Evolutionary conservation across 2,329 filamentous ascomycete species (phyloP).

Genomic region (Didymella glomerata): DNA sequence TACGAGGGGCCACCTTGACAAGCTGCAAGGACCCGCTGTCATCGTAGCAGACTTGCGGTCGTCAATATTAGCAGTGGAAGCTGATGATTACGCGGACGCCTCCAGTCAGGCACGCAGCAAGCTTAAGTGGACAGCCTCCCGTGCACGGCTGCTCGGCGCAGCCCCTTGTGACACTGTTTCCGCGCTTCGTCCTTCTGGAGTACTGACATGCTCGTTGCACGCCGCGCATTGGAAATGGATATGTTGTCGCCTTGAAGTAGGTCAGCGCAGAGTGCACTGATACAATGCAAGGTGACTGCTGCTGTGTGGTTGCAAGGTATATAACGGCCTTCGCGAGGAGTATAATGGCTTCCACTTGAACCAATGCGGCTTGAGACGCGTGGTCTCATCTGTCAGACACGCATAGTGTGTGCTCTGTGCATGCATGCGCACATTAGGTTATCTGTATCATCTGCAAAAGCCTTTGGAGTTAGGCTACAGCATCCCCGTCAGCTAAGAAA

Average conservation of each 20-base stretch:
- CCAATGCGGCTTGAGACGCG: neutral
- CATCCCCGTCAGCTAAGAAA: neutral
- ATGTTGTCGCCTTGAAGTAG: neutral
- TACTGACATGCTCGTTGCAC: constrained; percentile 41
- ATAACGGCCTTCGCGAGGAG: neutral
- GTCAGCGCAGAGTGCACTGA: neutral
- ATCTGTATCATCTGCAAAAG: neutral
- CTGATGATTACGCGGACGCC: neutral
- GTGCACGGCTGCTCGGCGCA: neutral
- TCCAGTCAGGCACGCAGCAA: neutral
- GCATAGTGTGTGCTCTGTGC: neutral
- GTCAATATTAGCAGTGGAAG: neutral
- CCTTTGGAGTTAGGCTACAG: neutral
- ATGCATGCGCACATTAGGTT: neutral
- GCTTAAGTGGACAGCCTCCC: neutral
- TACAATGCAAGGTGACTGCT: neutral
- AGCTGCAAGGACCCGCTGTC: constrained; percentile 15
- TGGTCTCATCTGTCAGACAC: neutral
- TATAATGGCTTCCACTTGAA: no score
- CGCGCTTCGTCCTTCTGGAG: neutral
- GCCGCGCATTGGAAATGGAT: constrained; percentile 1
- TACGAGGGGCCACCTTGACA: constrained; percentile 11
- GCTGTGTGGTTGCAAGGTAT: neutral
- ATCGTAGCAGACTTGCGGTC: neutral
- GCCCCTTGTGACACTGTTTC: neutral